Base-by-base conservation (phyloP, 495 filamentous ascomycete genomes). In the Penicillium ucsense region DNA sequence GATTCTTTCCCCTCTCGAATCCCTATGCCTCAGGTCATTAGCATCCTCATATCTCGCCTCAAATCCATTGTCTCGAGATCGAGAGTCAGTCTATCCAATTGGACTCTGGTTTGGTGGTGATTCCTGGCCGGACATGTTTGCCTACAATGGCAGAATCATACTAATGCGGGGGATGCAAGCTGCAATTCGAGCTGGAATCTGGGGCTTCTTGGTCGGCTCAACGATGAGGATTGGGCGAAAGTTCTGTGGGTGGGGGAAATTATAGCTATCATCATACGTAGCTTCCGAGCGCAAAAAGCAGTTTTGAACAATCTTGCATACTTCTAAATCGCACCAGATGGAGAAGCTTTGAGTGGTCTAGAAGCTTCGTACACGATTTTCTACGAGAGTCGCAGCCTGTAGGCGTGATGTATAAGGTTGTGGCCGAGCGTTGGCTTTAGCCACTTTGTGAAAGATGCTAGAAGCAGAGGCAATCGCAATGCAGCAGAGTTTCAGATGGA, bases 81-180 rank as follows among this genome's bases (percentile, higher is more conserved):
- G 50, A 33, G 46, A 49, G 3, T 55, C 62, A 27, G 67, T 77
- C 12, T 60, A 62, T 45, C 49, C 57, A 2, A 12, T 68, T 7
- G 62, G 60, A 11, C 35, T 56, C 0, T 76, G 73, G 73, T 62
- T 66, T 38, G 70, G 72, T 8, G 64, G 71, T 11, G 54, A 62
- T 20, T 60, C 70, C 5, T 61, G 67, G 56, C 33, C 55, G n/a
- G 60, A 71, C 41, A 56, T 49, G 0, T 20, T 63, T 11, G 63
- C 67, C 5, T 78, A 77, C 45, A 61, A 63, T 43, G 64, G 66
- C 4, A 71, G 73, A 42, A 44, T 78, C 28, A 48, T 62, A 3
- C 57, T 76, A 27, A 67, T 76, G 59, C 59, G 68, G 50, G 72
- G 67, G 6, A 52, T 77, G 45, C 72, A 77, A 41, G 54, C 65